These are phyloP conservation scores for Miscanthus lutarioriparius DNA, from an alignment of 176 grass and related monocot species.

Conservation along the genomic window DNA sequence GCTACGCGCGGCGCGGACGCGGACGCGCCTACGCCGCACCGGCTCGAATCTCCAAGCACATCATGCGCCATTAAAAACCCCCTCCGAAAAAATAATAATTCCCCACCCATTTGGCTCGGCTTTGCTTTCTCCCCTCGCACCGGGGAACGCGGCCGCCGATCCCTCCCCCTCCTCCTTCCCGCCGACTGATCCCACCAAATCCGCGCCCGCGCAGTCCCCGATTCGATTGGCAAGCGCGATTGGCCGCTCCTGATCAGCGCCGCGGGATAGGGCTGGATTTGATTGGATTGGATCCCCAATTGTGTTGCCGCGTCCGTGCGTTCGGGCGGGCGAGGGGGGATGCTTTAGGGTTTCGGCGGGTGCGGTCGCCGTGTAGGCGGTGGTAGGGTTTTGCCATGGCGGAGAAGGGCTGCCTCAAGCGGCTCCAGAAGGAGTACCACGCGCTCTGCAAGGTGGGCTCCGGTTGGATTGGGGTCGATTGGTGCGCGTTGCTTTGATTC, in stretches of 20 bases:
- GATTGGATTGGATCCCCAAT: constrained; percentile 31
- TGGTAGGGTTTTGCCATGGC: constrained; percentile 61
- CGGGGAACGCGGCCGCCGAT: constrained; percentile 48
- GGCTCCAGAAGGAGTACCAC: constrained; percentile 98
- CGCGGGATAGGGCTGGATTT: neutral
- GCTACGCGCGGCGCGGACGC: too few species aligned
- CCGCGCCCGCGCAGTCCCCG: neutral
- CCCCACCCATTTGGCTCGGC: constrained; percentile 3
- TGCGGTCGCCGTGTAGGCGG: neutral
- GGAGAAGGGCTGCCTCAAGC: constrained; percentile 89
- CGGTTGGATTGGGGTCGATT: neutral
- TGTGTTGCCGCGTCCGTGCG: neutral
- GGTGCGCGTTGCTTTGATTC: neutral
- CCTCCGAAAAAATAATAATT: neutral
- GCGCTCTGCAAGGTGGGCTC: constrained; percentile 82
- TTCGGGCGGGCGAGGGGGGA: neutral
- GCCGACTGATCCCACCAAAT: constrained; percentile 30
- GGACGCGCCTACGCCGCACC: neutral
- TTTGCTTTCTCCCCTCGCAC: constrained; percentile 6
- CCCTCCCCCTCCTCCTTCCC: neutral
- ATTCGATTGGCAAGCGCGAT: neutral
- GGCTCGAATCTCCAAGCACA: constrained; percentile 25
- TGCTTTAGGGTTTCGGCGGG: constrained; percentile 34
- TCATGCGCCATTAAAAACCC: neutral
- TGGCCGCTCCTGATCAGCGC: neutral